These are phyloP conservation scores for Clohesyomyces aquaticus DNA, from an alignment of 495 filamentous ascomycete genomes.

Conservation along the genomic window DNA sequence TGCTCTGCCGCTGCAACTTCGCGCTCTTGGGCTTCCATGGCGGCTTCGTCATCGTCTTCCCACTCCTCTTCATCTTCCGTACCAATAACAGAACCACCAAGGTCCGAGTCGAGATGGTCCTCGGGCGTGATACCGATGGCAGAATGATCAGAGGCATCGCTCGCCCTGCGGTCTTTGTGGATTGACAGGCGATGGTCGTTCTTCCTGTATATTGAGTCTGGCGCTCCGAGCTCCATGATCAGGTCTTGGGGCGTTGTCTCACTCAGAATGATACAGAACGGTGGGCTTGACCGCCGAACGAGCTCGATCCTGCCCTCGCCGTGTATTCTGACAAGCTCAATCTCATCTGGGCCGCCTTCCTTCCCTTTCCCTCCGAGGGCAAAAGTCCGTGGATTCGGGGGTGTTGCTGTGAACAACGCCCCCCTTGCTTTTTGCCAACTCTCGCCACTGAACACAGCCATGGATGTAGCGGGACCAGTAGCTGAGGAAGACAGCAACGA, in stretches of 20 bases:
- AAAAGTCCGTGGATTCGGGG: conserved; percentile 67
- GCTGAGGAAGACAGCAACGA: conserved; percentile 78
- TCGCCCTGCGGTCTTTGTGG: conserved; percentile 56
- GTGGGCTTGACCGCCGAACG: conserved; percentile 61
- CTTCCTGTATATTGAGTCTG: conserved; percentile 94
- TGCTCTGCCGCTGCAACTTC: conserved; percentile 59
- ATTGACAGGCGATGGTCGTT: conserved; percentile 91
- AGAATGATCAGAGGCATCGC: conserved; percentile 35
- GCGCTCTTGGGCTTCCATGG: conserved; percentile 51
- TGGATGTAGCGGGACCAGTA: conserved; percentile 72
- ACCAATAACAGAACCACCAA: conserved; percentile 27
- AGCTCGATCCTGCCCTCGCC: conserved; percentile 69
- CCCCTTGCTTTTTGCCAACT: conserved; percentile 84
- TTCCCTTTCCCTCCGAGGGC: conserved; percentile 62
- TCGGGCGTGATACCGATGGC: conserved; percentile 39
- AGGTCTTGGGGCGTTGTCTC: conserved; percentile 89
- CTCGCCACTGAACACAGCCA: conserved; percentile 85
- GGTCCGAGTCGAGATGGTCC: conserved; percentile 33
- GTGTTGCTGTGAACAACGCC: conserved; percentile 72
- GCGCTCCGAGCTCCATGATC: conserved; percentile 84
- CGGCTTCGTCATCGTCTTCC: conserved; percentile 69
- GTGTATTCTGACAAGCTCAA: conserved; percentile 64
- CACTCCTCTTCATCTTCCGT: conserved; percentile 86
- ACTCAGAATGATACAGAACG: conserved; percentile 71
- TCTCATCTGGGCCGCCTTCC: conserved; percentile 72